Percentiles rank a stretch among this genome's conserved stretches.
Conservation (phyloP, 1,139 yeast genomes). For the Saccharomycopsis hybrid region DNA sequence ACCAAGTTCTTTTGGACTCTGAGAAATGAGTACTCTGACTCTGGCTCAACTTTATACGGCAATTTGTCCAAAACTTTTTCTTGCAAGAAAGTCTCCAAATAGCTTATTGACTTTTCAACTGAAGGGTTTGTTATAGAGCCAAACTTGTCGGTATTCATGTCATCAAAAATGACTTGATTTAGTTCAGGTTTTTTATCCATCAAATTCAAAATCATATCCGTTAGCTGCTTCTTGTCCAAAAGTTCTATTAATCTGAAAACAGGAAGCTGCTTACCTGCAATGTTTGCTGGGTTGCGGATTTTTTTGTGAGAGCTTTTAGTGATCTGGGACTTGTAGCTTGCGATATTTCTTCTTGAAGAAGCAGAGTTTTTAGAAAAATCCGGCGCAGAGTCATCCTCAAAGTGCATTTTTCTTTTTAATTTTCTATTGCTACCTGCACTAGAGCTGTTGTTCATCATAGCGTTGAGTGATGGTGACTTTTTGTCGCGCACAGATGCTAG, state of each 20-base stretch:
- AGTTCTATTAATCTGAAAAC: constrained; percentile 38
- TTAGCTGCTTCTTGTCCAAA: constrained; percentile 34
- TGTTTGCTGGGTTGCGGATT: constrained; percentile 20
- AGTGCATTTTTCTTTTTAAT: constrained; percentile 1
- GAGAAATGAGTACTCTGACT: constrained; percentile 43
- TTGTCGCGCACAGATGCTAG: constrained; percentile 1
- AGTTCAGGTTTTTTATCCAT: constrained; percentile 39
- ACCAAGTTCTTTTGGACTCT: constrained; percentile 39
- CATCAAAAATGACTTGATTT: constrained; percentile 31
- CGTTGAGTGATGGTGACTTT: not conserved
- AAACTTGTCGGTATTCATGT: constrained; percentile 29
- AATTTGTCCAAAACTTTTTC: constrained; percentile 32
- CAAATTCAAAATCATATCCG: constrained; percentile 32
- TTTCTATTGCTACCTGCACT: not conserved
- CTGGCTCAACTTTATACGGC: constrained; percentile 45
- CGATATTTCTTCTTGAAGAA: not conserved
- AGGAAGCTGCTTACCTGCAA: constrained; percentile 41
- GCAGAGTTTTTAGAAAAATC: not conserved
- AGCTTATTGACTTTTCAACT: constrained; percentile 30
- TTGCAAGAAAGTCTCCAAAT: constrained; percentile 33
- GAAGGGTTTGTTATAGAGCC: constrained; percentile 28
- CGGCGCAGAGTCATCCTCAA: not conserved
- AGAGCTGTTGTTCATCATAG: not conserved
- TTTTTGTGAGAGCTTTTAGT: constrained; percentile 3
- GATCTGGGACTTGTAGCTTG: not conserved